Conservation (phyloP, 305 asterid species). For the Solanum hybrid region DNA sequence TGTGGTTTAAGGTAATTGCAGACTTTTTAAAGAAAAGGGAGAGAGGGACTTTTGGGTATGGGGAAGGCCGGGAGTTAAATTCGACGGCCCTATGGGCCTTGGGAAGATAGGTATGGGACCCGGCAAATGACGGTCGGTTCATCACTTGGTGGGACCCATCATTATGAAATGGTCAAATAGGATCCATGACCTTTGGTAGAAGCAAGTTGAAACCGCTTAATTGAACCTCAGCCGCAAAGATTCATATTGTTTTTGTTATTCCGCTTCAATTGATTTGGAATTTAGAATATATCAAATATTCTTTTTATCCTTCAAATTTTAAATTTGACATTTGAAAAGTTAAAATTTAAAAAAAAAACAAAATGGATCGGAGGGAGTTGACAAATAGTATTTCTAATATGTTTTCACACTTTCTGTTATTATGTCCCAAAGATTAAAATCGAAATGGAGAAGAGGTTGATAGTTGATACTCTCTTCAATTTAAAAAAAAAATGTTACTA, state of each 20-base stretch:
- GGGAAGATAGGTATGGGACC: neutral
- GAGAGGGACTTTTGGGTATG: neutral
- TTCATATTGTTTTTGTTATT: neutral
- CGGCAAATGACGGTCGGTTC: no score
- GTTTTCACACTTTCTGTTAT: neutral
- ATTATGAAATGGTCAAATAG: neutral
- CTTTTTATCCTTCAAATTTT: no score
- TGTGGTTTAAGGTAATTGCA: neutral
- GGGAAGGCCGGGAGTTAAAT: neutral
- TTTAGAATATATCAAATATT: no score
- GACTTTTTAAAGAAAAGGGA: neutral
- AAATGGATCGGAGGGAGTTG: neutral
- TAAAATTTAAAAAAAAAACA: no score
- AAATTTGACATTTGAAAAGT: no score
- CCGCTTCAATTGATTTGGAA: neutral
- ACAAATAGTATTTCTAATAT: neutral
- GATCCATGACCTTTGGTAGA: neutral
- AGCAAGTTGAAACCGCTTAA: neutral
- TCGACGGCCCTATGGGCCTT: neutral
- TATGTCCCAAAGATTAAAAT: neutral
- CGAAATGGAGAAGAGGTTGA: neutral
- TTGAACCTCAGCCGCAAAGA: neutral
- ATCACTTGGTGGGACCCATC: neutral
- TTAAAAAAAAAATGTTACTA: neutral
- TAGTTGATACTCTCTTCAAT: neutral